Base-by-base conservation (phyloP, 352 stramenopile species). In the Globisporangium alternatum region DNA sequence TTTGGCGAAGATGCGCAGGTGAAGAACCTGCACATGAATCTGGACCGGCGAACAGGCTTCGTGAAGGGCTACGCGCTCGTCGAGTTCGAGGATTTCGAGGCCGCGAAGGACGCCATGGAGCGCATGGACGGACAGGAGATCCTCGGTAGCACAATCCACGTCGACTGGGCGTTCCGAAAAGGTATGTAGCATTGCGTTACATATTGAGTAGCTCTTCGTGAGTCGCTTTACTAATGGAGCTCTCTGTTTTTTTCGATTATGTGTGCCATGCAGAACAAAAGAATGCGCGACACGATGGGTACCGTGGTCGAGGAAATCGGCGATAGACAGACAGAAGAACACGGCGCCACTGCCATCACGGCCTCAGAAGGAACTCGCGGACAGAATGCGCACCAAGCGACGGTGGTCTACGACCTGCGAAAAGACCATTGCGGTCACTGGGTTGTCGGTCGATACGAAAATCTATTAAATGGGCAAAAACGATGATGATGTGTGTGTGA, bases 21-120 rank as follows among this genome's bases (percentile, higher is more conserved):
- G 9, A 98, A 98, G 74, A 98, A 98, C 72, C 73, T 99, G 68
- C 91, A 98, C 74, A 75, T 99, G 74, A 98, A 98, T 68, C 71
- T 98, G 33, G 96, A 99, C 75, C 79, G 96, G 57, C 85, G 91
- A 64, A 98, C 95, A 31, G 96, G 97, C 43, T 98, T 98, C 70
- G 90, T 98, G 43, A 98, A 98, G 74, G 92, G 95, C 28, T 99
- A 98, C 73, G 94, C 93, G 47, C 80, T 98, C 21, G 83, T 99
- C 41, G 94, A 98, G 73, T 98, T 97, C 58, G 88, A 90, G 61
- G 77, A 90, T 13, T 96, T 95, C 62, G 83, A 96, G n/a, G 91
- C 94, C 57, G 93, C 93, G 17, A 89, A 96, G 67, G 75, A 86
- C 41, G 91, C 93, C 12, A 98, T 97, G 71, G 83, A 91, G 56